Base-by-base conservation (phyloP, 1,284 basidiomycete genomes). In the Golubevia pallescens region DNA sequence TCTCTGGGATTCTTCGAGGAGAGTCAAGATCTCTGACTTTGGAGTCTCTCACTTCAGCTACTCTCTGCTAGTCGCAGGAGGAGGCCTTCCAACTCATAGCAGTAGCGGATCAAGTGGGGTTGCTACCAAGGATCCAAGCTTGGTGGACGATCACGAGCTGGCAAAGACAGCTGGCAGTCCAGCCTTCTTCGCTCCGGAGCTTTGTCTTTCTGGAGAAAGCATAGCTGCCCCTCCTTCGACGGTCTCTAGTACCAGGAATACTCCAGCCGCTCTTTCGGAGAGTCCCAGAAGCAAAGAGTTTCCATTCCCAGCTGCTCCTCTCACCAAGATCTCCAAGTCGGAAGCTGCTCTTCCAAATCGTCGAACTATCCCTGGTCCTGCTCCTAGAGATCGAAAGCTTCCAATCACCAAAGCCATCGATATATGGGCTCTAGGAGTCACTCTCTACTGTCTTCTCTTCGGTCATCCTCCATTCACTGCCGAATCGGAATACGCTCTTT, bases 391-490 rank as follows among this genome's bases (percentile, higher is more conserved):
- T 64, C n/a, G 63, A 60, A 20, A 48, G 64, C 21, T 19, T 48
- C 89, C 89, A 1, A 93, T 99, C 71, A 96, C 95, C 48, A 95
- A 96, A 84, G 92, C 94, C 3, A 97, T 99, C 83, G 97, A 99
- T 80, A 90, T 99, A n/a, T 99, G 96, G 96, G 95, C 97, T 0
- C 89, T 99, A 6, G 97, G 97, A n/a, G 93, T 98, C 42, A 99
- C 97, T 0, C 88, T 98, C 13, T 99, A 95, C 87, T 97, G 95
- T 80, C 89, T 99, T 56, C 89, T 98, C 1, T 98, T 97, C 76
- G 97, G 94, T 23, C 88, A 87, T 62, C 89, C 91, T 5, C 93
- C 93, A 0, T 94, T 91, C 87, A 86, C 89, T 55, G 87, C 89
- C 67, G 81, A 84, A 19, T 88, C 89, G 73, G 93, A 95, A 86